Conservation (phyloP, 495 filamentous ascomycete species). For the Astrothelium subdiscretum region DNA sequence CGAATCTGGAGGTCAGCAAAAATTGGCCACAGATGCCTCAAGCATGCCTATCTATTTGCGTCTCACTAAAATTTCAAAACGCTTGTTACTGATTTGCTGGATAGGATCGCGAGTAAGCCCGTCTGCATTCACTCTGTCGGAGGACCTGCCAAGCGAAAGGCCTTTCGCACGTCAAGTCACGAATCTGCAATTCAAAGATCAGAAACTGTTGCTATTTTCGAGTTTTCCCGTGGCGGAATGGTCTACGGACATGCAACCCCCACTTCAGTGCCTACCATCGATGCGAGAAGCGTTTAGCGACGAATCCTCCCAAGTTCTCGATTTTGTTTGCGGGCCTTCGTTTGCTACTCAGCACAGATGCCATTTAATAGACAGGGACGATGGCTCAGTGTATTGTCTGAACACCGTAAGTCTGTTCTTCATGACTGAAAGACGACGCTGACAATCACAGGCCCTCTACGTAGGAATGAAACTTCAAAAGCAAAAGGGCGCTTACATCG, state of each 20-base stretch:
- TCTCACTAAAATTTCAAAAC: too few relatives aligned
- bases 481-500: not conserved
- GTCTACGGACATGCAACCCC: not conserved
- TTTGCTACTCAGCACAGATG: not conserved
- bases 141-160: too few relatives aligned
- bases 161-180: not conserved
- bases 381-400: not conserved
- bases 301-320: not conserved
- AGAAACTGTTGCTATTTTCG: not conserved
- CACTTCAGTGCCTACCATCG: not conserved
- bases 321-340: not conserved
- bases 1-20: too few relatives aligned
- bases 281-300: not conserved
- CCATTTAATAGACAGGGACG: not conserved
- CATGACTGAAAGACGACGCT: not conserved
- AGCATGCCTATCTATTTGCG: too few relatives aligned
- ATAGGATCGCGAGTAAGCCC: too few relatives aligned
- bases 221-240: not conserved
- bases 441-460: not conserved
- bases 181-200: not conserved
- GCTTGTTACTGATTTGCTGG: too few relatives aligned
- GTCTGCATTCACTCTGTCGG: too few relatives aligned
- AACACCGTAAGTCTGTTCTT: not conserved
- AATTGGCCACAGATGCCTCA: too few relatives aligned
- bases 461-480: not conserved